phyloP scores from a whole-genome alignment of 371 early-diverging fungal genomes.

The Polyrhizophydium stewartii region DNA sequence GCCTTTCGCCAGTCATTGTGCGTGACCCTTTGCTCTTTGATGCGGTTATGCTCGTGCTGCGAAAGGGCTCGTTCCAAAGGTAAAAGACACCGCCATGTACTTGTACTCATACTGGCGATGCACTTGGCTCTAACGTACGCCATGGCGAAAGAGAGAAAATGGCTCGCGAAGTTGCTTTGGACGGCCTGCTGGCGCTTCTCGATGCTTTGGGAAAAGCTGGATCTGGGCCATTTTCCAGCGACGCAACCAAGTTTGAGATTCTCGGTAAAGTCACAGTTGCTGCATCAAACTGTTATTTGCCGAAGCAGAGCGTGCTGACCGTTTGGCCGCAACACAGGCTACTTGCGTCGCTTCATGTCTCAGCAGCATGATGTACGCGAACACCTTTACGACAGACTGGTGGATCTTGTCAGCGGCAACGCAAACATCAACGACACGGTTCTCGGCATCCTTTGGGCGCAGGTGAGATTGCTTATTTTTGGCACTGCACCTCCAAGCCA shows the following conservation, averaged over 20 bases:
- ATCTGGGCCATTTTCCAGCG: no score
- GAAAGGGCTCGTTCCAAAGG: slow-evolving; percentile 1
- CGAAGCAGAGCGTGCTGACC: no score
- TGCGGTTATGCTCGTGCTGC: neutral
- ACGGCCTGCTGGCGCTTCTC: neutral
- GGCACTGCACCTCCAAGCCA: no score
- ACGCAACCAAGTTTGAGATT: neutral
- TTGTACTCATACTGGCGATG: neutral
- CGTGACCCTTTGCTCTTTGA: neutral
- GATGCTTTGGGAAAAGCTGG: neutral
- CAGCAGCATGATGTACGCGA: neutral
- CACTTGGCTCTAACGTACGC: neutral
- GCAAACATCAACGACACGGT: neutral
- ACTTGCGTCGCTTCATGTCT: neutral
- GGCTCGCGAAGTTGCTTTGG: neutral
- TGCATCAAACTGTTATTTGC: no score
- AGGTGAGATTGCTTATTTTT: no score
- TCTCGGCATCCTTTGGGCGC: neutral
- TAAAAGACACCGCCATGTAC: neutral
- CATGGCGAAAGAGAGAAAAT: neutral
- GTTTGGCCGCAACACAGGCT: neutral
- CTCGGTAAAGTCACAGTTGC: neutral
- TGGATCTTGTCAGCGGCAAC: neutral
- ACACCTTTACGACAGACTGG: neutral
- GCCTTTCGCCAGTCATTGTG: neutral